These are phyloP conservation scores for Phytophthora boehmeriae DNA, from an alignment of 352 stramenopile species.

Conservation along the genomic window DNA sequence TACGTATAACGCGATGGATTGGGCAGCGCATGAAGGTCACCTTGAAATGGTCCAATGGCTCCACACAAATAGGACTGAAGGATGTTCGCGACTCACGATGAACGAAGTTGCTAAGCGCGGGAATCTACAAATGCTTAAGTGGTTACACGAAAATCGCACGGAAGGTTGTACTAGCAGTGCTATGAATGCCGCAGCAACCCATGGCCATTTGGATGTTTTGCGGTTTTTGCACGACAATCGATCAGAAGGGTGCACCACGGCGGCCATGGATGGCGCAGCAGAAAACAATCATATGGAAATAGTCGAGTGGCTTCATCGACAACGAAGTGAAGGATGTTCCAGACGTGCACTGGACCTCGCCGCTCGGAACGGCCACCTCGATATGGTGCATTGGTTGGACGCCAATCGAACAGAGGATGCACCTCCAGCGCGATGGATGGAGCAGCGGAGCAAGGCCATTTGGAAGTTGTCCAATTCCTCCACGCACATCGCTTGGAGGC, in stretches of 20 bases:
- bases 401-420: slow-evolving; percentile 28
- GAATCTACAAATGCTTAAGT: slow-evolving; percentile 33
- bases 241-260: slow-evolving; percentile 32
- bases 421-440: slow-evolving; percentile 36
- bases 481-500: slow-evolving; percentile 19
- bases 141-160: slow-evolving; percentile 28
- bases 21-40: slow-evolving; percentile 28
- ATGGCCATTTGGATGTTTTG: slow-evolving; percentile 37
- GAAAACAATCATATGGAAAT: slow-evolving; percentile 37
- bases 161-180: slow-evolving; percentile 34
- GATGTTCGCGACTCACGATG: slow-evolving; percentile 38
- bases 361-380: slow-evolving; percentile 30
- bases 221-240: slow-evolving; percentile 40
- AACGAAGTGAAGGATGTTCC: slow-evolving; percentile 41
- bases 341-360: slow-evolving; percentile 29
- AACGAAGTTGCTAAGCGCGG: slow-evolving; percentile 36
- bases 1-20: slow-evolving; percentile 43
- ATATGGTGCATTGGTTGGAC: slow-evolving; percentile 37
- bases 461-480: slow-evolving; percentile 34
- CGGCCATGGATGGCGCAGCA: slow-evolving; percentile 42
- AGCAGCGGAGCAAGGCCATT: slow-evolving; percentile 29
- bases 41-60: slow-evolving; percentile 38
- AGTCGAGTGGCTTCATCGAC: slow-evolving; percentile 37
- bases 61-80: slow-evolving; percentile 31
- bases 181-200: slow-evolving; percentile 35